A percentile compares a stretch with the other conserved stretches of the same genome.
These are phyloP conservation scores for Porcisia hertigi DNA, from an alignment of 208 protist species.

Conservation along the genomic window DNA sequence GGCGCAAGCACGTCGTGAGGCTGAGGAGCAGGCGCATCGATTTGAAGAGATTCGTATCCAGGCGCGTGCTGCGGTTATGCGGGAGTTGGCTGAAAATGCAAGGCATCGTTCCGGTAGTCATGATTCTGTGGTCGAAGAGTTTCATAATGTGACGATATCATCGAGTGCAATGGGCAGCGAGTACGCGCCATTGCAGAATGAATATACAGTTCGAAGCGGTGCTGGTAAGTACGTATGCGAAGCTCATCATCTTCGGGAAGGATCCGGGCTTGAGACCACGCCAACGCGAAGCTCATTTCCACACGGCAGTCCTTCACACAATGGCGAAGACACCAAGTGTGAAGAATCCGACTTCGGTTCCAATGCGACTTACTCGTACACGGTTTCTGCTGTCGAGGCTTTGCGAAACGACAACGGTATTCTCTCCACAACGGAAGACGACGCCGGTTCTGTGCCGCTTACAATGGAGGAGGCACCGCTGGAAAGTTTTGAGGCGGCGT, in stretches of 20 bases:
- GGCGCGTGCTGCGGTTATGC: slow-evolving; percentile 43
- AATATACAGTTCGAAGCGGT: slow-evolving; percentile 1
- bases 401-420: slow-evolving; percentile 70
- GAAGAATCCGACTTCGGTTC: slow-evolving; percentile 9
- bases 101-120: neutral
- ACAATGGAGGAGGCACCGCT: slow-evolving; percentile 26
- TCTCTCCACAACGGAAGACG: slow-evolving; percentile 26
- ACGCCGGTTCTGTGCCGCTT: neutral
- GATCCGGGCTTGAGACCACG: too few relatives aligned
- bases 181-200: neutral
- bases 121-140: neutral
- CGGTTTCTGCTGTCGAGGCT: slow-evolving; percentile 19
- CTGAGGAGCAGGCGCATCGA: slow-evolving; percentile 31
- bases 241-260: too few relatives aligned
- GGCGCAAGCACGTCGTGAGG: slow-evolving; percentile 27
- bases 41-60: slow-evolving; percentile 44
- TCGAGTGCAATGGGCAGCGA: neutral
- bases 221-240: neutral
- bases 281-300: neutral
- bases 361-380: slow-evolving; percentile 27
- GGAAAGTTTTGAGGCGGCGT: slow-evolving; percentile 55
- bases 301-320: neutral
- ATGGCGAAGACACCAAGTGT: neutral
- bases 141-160: neutral
- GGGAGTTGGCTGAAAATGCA: slow-evolving; percentile 39